Base-by-base conservation (phyloP, 2,329 filamentous ascomycete species). In the Talaromyces sp. region DNA sequence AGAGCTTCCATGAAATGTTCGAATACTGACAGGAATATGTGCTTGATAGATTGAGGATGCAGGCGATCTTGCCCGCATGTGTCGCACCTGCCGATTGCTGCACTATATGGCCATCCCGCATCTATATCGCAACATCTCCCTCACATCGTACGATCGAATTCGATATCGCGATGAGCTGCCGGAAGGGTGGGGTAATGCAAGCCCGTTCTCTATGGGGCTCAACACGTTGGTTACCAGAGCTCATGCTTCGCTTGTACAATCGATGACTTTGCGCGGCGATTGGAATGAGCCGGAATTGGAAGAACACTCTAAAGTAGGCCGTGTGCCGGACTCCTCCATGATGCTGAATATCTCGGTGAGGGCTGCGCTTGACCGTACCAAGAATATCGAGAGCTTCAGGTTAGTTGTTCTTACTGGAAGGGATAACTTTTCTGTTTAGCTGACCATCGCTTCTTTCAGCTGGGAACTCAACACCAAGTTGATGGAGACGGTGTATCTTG, bases 61-160 rank as follows among this genome's bases (percentile, higher is more conserved):
- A 48, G 81, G 74, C 64, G 85, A 87, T 69, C 80, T 88, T 28
- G 84, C 84, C 35, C 80, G 84, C 64, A 72, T 86, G 60, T 86
- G 84, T 66, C 80, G 84, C 63, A 86, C 85, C 58, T 86, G 83
- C 65, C 80, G 84, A 14, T 79, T 88, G 44, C 80, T 87, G 67
- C 85, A 87, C 67, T 88, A 88, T 75, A 87, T 88, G 84, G 79
- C 83, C 37, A 76, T 87, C 2, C 85, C 86, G 21, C 83, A 83
- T 62, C 80, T 88, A 44, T 88, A 87, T 73, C 79, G 80, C 70
- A 73, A 76, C 37, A 80, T 88, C 60, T 82, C 78, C 5, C 75
- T 88, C 37, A 82, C 78, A 60, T 85, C 84, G 7, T 86, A 88
- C 70, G 76, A 81, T 57, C 81, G 82, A 42, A 84, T 87, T 31